These are phyloP conservation scores for Ramaria sp. DNA, from an alignment of 768 basidiomycete genomes.

Conservation along the genomic window DNA sequence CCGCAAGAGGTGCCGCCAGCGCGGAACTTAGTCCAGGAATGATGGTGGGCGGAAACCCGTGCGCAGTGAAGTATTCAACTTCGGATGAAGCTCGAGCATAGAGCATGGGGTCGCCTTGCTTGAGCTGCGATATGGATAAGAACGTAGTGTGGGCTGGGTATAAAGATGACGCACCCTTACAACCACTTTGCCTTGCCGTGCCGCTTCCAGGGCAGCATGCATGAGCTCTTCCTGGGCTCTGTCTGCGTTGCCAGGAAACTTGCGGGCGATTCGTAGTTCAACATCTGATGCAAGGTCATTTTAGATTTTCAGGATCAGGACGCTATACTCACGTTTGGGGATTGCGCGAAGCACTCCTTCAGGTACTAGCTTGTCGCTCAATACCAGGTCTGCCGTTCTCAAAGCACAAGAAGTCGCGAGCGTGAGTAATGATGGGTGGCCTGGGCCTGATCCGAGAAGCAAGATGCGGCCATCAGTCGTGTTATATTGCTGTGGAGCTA, in stretches of 20 bases:
- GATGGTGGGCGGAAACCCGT: constrained; percentile 75
- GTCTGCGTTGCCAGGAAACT: constrained; percentile 96
- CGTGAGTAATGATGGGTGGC: constrained; percentile 88
- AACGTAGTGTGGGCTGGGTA: background rate
- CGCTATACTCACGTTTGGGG: constrained; percentile 33
- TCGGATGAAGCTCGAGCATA: constrained; percentile 96
- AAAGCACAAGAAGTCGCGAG: constrained; percentile 75
- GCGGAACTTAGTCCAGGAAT: constrained; percentile 88
- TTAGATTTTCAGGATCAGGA: background rate
- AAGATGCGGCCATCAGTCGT: constrained; percentile 57
- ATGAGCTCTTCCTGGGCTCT: constrained; percentile 92
- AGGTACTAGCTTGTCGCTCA: constrained; percentile 96
- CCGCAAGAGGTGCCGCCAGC: constrained; percentile 81
- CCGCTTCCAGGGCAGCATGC: constrained; percentile 81
- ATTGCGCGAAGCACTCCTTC: constrained; percentile 78
- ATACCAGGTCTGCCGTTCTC: constrained; percentile 70
- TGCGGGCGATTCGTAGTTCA: constrained; percentile 82
- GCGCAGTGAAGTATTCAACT: constrained; percentile 79
- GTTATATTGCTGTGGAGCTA: constrained; percentile 18
- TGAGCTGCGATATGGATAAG: constrained; percentile 41
- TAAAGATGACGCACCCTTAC: constrained; percentile 52
- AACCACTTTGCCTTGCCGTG: constrained; percentile 68
- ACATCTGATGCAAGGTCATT: constrained; percentile 22
- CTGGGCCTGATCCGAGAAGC: constrained; percentile 91
- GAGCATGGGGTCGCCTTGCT: constrained; percentile 95